Evolutionary conservation across 768 basidiomycete genomes (phyloP), one percentile per base, ranked within the genome.

Genomic region (Rhodotorula paludigena): DNA sequence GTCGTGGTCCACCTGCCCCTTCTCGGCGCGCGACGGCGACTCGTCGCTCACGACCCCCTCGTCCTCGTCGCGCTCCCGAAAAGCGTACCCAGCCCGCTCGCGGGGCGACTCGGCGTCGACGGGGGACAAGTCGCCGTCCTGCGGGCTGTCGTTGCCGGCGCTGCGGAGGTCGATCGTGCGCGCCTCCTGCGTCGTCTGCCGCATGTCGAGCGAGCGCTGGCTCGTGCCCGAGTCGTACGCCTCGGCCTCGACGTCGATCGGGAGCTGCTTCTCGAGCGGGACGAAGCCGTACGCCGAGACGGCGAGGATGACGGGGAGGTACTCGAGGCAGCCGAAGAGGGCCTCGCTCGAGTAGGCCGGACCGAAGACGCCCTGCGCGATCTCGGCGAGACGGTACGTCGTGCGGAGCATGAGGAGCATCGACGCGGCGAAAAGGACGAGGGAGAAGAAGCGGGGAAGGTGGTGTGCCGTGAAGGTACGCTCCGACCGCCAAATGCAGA

Each of bases 341-440:
- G 63, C 45, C 25, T 68, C 67, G 47, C 4, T 5, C 38, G 57
- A 35, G 5, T 44, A 48, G 0, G 67, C 67, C n/a, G 23, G 39
- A 2, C 59, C 54, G 33, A 64, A 65, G 11, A 62, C 61, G 39
- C 61, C 61, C 36, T 78, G 74, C 9, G 73, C 78, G 2, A 77
- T 78, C 60, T 80, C 79, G 9, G 78, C 77, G 35, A 80, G 68
- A 49, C 79, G 75, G 68, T 76, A 80, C 1, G 75, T 60, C 18
- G 79, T 79, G 15, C 79, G 68, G 1, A 77, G 60, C 33, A 78
- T 68, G 42, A 80, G 73, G 48, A 79, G 72, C 6, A 73, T 39
- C 18, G 76, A 73, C 10, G 78, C 74, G 25, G 71, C 33, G 51
- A 57, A 55, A 21, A 78, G 54, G 45, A 78, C 67, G 47, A 76